These are phyloP conservation scores for Neonectria faginata DNA, from an alignment of 2,329 filamentous ascomycete species.

Conservation along the genomic window DNA sequence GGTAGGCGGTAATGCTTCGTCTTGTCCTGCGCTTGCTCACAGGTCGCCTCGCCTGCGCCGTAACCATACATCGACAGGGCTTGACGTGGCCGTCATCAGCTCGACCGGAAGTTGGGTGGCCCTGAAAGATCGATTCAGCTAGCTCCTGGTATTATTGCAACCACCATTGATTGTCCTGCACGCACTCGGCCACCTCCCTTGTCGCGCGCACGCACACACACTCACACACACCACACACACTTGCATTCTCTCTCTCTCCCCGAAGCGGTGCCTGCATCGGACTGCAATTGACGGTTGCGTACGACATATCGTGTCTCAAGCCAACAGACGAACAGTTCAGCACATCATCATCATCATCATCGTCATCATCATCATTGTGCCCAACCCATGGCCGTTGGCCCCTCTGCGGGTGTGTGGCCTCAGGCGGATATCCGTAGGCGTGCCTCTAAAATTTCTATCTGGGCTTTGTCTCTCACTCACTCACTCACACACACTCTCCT, in stretches of 20 bases:
- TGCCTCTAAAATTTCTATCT: conserved; percentile 6
- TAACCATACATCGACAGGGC: conserved; percentile 9
- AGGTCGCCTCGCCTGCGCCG: conserved; percentile 14
- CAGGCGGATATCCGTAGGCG: background rate
- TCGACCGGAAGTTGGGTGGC: conserved; percentile 15
- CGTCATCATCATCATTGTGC: conserved; percentile 26
- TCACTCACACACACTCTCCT: background rate
- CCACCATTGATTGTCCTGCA: conserved; percentile 6
- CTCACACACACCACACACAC: background rate
- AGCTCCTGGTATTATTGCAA: conserved; percentile 3
- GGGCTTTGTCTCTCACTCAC: background rate
- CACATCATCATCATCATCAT: conserved; percentile 10
- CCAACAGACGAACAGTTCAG: conserved; percentile 2
- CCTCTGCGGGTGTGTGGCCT: conserved; percentile 9
- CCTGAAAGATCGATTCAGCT: conserved; percentile 21
- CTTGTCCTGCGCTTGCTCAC: background rate
- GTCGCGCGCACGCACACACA: too few species aligned
- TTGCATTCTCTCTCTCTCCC: background rate
- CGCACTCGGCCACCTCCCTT: background rate
- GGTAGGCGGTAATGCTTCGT: background rate
- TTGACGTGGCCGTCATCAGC: conserved; percentile 28
- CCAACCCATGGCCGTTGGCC: conserved; percentile 30
- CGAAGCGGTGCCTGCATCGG: conserved; percentile 12
- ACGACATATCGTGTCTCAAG: conserved; percentile 2
- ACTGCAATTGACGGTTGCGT: background rate